phyloP scores from a whole-genome alignment of 768 basidiomycete genomes.

The Boletus pseudo-olivaceus region DNA sequence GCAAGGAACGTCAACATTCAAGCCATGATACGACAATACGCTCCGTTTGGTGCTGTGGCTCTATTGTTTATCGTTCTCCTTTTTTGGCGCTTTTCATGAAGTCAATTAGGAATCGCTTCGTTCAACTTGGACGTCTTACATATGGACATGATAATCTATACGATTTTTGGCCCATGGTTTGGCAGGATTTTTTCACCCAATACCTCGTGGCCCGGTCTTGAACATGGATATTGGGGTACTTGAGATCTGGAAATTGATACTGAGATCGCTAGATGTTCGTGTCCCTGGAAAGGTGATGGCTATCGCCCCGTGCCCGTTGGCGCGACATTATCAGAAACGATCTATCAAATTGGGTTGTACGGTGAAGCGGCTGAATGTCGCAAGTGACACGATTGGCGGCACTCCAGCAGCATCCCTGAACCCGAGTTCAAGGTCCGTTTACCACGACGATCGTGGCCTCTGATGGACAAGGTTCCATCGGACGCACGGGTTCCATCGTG shows the following conservation, averaged over 20 bases:
- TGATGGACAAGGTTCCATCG: not conserved
- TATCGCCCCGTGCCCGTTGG: not conserved
- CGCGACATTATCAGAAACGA: not conserved
- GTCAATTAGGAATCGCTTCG: conserved; percentile 6
- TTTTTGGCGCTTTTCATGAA: conserved; percentile 74
- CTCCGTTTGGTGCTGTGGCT: conserved; percentile 80
- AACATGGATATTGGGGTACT: not conserved
- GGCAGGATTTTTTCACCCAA: not conserved
- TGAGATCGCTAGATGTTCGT: not conserved
- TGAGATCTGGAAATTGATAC: not conserved
- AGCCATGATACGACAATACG: conserved; percentile 94
- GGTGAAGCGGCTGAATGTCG: not conserved
- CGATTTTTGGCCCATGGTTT: conserved; percentile 6
- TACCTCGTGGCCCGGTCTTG: not conserved
- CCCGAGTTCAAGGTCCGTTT: conserved; percentile 5
- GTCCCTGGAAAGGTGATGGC: not conserved
- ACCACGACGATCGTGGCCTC: not conserved
- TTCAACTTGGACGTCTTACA: conserved; percentile 22
- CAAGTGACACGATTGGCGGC: not conserved
- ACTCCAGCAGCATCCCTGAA: conserved; percentile 1
- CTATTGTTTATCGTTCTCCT: conserved; percentile 75
- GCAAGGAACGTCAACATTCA: conserved; percentile 92
- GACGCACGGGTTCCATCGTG: too few relatives aligned
- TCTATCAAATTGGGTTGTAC: not conserved
- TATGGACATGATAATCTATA: conserved; percentile 28